Percentiles rank a stretch among this genome's conserved stretches.
These are phyloP conservation scores for Bonia amplexicaulis DNA, from an alignment of 176 grass and related monocot species.

Conservation along the genomic window DNA sequence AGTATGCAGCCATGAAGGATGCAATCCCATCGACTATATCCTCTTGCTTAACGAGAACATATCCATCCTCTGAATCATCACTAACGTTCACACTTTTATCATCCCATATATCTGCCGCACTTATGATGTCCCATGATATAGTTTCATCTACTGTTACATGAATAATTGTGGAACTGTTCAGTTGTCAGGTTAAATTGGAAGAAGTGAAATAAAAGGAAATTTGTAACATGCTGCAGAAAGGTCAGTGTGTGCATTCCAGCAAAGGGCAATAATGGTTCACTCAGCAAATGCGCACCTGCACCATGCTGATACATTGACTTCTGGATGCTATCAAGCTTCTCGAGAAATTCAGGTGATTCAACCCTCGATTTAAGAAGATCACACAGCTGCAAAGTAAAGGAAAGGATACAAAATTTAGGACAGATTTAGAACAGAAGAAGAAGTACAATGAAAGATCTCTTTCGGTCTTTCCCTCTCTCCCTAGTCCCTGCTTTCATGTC, in stretches of 20 bases:
- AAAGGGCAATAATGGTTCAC: neutral
- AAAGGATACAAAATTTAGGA: neutral
- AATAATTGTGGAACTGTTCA: constrained; percentile 25
- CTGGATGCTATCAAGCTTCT: constrained; percentile 75
- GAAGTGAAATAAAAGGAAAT: neutral
- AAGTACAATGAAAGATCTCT: neutral
- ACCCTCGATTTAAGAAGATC: constrained; percentile 90
- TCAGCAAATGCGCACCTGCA: constrained; percentile 17
- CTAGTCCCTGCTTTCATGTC: neutral
- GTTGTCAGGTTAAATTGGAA: constrained; percentile 16
- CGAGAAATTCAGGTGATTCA: constrained; percentile 84
- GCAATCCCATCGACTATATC: constrained; percentile 97
- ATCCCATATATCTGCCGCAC: constrained; percentile 65
- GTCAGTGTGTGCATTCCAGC: neutral
- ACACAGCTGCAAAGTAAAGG: constrained; percentile 48
- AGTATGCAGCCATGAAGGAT: constrained; percentile 89
- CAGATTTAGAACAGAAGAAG: neutral
- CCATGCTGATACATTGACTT: constrained; percentile 56
- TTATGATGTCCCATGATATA: constrained; percentile 80
- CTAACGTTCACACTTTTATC: constrained; percentile 51
- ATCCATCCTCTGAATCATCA: constrained; percentile 76
- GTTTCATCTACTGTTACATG: constrained; percentile 61
- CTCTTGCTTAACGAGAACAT: constrained; percentile 89
- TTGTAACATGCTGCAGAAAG: neutral
- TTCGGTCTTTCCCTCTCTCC: neutral